phyloP scores from a whole-genome alignment of 78 protist species.

The Dictyostelium citrinum region DNA sequence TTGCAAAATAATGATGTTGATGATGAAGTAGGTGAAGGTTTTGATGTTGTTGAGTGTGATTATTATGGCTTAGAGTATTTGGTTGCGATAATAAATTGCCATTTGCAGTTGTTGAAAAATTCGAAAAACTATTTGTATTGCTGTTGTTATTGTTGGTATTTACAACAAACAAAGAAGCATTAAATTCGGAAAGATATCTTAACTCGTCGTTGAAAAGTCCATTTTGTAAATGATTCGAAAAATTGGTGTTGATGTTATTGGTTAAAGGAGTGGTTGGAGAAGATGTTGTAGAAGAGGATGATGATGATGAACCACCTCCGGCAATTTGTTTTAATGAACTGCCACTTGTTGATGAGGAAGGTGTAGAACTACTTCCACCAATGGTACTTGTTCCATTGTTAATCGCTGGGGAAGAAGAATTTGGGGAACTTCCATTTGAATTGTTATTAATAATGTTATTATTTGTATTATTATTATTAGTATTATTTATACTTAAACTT shows the following conservation, averaged over 20 bases:
- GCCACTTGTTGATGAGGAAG: background rate
- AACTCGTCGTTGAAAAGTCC: background rate
- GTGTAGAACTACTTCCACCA: background rate
- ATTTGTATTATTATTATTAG: background rate
- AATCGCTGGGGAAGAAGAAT: background rate
- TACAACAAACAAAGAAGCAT: background rate
- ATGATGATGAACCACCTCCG: background rate
- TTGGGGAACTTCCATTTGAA: background rate
- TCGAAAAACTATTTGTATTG: background rate
- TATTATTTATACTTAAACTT: background rate
- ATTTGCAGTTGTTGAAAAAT: background rate
- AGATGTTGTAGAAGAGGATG: background rate
- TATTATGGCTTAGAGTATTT: background rate
- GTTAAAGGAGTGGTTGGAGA: background rate
- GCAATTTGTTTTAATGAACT: background rate
- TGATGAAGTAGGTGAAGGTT: background rate
- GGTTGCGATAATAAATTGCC: background rate
- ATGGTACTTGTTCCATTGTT: background rate
- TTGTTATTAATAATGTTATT: background rate
- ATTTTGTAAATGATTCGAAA: constrained; percentile 9
- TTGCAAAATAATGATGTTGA: constrained; percentile 13
- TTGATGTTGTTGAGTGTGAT: background rate
- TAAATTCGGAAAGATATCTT: constrained; percentile 16
- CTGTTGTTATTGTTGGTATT: background rate
- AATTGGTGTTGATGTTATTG: background rate